These are phyloP conservation scores for Aspergillus ruber DNA, from an alignment of 2,329 filamentous ascomycete species.

Conservation along the genomic window DNA sequence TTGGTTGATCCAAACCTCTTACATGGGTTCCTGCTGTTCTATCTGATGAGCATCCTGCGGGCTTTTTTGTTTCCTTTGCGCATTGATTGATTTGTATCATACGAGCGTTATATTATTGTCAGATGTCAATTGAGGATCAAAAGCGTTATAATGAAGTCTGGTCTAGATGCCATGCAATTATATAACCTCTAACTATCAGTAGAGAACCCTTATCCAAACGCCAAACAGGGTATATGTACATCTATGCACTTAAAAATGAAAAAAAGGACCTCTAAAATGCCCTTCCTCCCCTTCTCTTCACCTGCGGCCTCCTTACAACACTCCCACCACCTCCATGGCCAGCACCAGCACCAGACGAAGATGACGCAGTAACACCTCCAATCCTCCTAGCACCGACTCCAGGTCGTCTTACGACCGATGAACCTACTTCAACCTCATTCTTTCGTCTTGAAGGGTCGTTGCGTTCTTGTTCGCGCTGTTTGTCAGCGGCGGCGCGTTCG, in stretches of 20 bases:
- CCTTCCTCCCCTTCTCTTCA: constrained; percentile 29
- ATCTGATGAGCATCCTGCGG: not conserved
- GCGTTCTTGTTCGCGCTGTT: constrained; percentile 32
- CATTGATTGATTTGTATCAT: not conserved
- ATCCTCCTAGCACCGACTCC: constrained; percentile 20
- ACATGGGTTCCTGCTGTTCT: not conserved
- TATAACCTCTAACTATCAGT: too few relatives aligned
- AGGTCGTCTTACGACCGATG: constrained; percentile 28
- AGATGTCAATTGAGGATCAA: not conserved
- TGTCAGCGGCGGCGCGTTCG: constrained; percentile 43
- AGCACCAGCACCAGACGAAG: constrained; percentile 13
- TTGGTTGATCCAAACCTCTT: not conserved
- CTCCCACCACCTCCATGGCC: constrained; percentile 23
- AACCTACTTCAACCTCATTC: constrained; percentile 31
- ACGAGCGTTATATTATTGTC: not conserved
- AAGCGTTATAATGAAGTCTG: too few relatives aligned
- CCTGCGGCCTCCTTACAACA: constrained; percentile 34
- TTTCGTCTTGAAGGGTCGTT: constrained; percentile 28
- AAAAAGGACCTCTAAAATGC: constrained; percentile 22
- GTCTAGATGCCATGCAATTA: too few relatives aligned
- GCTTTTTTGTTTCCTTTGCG: not conserved
- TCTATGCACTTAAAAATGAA: constrained; percentile 4
- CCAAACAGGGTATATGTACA: constrained; percentile 1
- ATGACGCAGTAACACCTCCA: constrained; percentile 24
- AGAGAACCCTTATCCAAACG: not conserved